Evolutionary conservation across 768 basidiomycete genomes (phyloP), one percentile per base, ranked within the genome.

Genomic region (Russula sp.): DNA sequence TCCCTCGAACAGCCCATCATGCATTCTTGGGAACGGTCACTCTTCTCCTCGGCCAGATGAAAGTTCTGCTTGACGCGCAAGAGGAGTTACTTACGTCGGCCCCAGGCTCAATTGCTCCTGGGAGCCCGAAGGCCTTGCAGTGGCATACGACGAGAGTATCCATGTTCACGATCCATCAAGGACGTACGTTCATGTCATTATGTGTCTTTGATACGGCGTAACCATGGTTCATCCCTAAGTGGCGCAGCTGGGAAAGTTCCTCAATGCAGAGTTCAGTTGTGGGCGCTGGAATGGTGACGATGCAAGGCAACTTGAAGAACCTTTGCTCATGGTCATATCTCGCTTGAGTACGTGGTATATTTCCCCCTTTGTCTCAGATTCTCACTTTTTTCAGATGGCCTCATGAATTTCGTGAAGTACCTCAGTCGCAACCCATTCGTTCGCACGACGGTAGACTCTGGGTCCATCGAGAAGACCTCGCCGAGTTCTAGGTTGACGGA

Each of bases 1-100:
- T 85, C 71, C 84, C 84, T 8, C 78, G 81, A 67, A 78, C 81
- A 0, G 73, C 84, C 57, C 78, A 80, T 62, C 79, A 82, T 60
- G 69, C 75, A 4, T 73, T 73, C 42, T 71, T 81, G 51, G 69
- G 66, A 22, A 71, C 67, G 11, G 61, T 73, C n/a, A 70, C 72
- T 4, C 70, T 59, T 14, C 73, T 78, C 38, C 69, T 79, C 1
- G 68, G 69, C 22, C 70, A 73, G 30, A 51, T 77, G 6, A 68
- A 73, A 58, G 40, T 54, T 24, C 62, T 79, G 10, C 57, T 79
- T 1, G 71, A 71, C 11, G 64, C 75, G 40, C 78, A 79, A 62
- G 75, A 76, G 14, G 71, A 73, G 18, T 69, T 76, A 5, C 66
- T 76, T 34, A 62, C 58, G 10, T 34, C 69, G 2, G 55, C 24